A percentile compares a stretch with the other conserved stretches of the same genome.
Conservation (phyloP, 2,329 filamentous ascomycete species). For the Hypomyces rosellus region DNA sequence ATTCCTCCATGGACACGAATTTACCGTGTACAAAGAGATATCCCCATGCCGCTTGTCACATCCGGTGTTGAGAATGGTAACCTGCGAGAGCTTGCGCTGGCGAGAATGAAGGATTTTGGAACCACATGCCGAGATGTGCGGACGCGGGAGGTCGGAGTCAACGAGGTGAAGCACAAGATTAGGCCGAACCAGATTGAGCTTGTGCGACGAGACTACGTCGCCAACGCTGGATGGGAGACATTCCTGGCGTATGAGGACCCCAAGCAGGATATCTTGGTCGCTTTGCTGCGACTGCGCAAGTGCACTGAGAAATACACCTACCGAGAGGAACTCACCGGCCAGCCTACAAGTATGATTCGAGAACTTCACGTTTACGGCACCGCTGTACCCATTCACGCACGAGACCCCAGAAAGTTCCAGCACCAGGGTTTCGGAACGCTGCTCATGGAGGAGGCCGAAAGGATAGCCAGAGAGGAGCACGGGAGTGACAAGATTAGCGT, state of each 20-base stretch:
- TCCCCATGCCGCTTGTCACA: conserved; percentile 99
- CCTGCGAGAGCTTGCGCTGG: conserved; percentile 82
- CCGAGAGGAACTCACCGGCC: conserved; percentile 74
- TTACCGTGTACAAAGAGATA: conserved; percentile 96
- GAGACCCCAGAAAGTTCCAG: conserved; percentile 95
- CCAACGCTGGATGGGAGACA: conserved; percentile 97
- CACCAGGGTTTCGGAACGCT: conserved; percentile 96
- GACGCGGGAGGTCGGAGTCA: conserved; percentile 94
- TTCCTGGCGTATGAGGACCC: conserved; percentile 97
- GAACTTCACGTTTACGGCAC: conserved; percentile 96
- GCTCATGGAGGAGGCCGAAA: conserved; percentile 95
- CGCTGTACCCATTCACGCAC: conserved; percentile 92
- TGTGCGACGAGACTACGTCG: conserved; percentile 85
- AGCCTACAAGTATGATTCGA: conserved; percentile 85
- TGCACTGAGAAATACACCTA: conserved; percentile 91
- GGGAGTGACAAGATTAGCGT: conserved; percentile 91
- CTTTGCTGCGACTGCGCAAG: conserved; percentile 78
- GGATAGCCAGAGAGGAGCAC: conserved; percentile 91
- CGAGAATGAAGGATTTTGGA: conserved; percentile 99
- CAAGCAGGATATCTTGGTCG: conserved; percentile 96
- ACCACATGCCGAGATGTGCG: conserved; percentile 94
- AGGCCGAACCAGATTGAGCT: conserved; percentile 93
- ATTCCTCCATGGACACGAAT: conserved; percentile 98
- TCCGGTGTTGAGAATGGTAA: conserved; percentile 98
- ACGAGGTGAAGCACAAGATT: conserved; percentile 99